Evolutionary conservation across 441 rosid genomes (phyloP), one percentile per base, ranked within the genome.

Genomic region (Jatropha multifida): DNA sequence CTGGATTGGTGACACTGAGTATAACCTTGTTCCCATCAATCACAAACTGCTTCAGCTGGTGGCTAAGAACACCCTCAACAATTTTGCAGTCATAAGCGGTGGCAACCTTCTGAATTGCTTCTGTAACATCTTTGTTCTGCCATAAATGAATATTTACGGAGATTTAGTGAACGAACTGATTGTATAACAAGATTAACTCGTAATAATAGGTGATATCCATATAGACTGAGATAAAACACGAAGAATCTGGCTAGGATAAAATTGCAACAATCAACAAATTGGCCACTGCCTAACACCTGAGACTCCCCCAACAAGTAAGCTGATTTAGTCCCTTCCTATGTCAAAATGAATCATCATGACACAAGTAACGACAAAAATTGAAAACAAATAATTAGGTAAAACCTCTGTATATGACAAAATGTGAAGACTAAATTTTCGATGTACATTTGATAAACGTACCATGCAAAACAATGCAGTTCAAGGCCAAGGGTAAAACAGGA

Each of bases 1-100:
- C 99, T 23, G 99, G 91, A 80, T 75, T 90, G 55, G 94, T 71
- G 59, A 85, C 90, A 37, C 90, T 90, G 17, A 95, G 61, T 59
- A 95, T 69, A 67, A 86, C 94, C 85, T 95, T 95, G 85, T 84
- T 88, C 55, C 98, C 99, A 82, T 95, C 98, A 18, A 93, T 93
- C 76, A 90, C 86, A 77, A 85, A 88, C 79, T 93, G 95, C 87
- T 92, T 93, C 84, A 95, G 80, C 77, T 93, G 98, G 80, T 95
- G 99, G 73, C 97, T 90, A 44, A 93, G 94, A 75, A 95, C 98
- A n/a, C 98, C 99, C 79, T 95, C 99, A 61, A 92, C 98, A 80
- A 95, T 90, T 81, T 92, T 95, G 89, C 99, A 95, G 81, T 93
- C 97, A 81, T 90, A 92, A 71, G 98, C 97, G 64, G 87, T 89